These are phyloP conservation scores for Pichia insulana DNA, from an alignment of 805 yeast species.

Conservation along the genomic window DNA sequence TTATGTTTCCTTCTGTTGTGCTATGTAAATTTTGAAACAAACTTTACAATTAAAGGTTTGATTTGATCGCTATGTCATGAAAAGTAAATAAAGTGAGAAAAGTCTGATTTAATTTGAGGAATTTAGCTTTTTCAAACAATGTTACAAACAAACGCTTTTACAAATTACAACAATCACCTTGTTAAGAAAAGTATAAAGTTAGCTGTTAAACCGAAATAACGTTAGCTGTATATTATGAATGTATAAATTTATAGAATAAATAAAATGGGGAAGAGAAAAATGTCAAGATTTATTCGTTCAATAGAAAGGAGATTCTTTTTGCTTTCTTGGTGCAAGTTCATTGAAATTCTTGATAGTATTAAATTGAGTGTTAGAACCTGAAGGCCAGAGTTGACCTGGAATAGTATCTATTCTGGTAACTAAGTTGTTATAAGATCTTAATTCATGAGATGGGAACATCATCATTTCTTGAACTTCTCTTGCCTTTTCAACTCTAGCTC, in stretches of 20 bases:
- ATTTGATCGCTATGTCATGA: no score
- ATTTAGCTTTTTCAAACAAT: no score
- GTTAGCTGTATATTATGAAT: background rate
- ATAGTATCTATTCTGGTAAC: conserved; percentile 22
- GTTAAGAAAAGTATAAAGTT: no score
- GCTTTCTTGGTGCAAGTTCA: conserved; percentile 26
- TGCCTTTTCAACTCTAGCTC: conserved; percentile 18
- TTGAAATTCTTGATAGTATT: conserved; percentile 22
- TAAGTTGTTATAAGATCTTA: conserved; percentile 11
- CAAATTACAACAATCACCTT: no score
- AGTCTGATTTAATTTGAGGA: no score
- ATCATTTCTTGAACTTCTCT: conserved; percentile 16
- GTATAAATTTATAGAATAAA: background rate
- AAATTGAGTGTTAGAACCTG: conserved; percentile 22
- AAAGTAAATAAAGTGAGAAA: no score
- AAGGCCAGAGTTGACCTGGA: conserved; percentile 25
- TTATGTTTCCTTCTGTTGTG: no score
- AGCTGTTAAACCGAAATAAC: no score
- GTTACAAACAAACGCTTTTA: no score
- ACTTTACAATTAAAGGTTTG: no score
- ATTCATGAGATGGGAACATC: conserved; percentile 13
- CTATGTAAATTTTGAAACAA: no score
- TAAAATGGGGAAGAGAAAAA: background rate
- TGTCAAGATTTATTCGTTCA: background rate
- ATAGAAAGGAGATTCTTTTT: conserved; percentile 20